A percentile compares a stretch with the other conserved stretches of the same genome.
phyloP scores from a whole-genome alignment of 2,329 filamentous ascomycete species.

The Cladosporium sp. region DNA sequence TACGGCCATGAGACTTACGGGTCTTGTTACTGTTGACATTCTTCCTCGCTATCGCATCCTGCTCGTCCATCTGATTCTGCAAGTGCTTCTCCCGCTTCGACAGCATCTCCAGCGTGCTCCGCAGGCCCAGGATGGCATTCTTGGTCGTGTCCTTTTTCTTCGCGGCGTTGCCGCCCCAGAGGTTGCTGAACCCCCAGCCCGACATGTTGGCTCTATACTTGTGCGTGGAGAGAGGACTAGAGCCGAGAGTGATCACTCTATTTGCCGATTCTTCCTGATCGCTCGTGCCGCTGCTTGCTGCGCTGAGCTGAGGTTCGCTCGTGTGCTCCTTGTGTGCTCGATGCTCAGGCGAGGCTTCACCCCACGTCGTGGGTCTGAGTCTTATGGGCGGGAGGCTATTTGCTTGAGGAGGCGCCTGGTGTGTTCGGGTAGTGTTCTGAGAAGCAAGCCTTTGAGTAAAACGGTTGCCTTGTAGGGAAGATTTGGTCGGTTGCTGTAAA shows the following conservation, averaged over 20 bases:
- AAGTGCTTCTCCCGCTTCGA: constrained; percentile 93
- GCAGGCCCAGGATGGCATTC: constrained; percentile 86
- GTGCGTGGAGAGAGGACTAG: neutral
- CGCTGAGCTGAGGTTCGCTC: no score
- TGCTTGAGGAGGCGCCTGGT: neutral
- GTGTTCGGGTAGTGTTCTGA: no score
- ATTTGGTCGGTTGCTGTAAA: neutral
- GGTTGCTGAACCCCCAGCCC: constrained; percentile 57
- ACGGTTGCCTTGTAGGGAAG: neutral
- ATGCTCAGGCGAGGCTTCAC: constrained; percentile 1
- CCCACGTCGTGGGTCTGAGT: constrained; percentile 7
- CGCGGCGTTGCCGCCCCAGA: constrained; percentile 83
- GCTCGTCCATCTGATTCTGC: constrained; percentile 87
- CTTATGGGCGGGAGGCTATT: neutral
- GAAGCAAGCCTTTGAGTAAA: neutral
- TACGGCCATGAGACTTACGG: neutral
- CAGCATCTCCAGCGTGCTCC: constrained; percentile 92
- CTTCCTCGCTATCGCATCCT: constrained; percentile 84
- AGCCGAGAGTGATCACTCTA: neutral
- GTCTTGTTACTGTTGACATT: constrained; percentile 78
- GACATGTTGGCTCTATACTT: constrained; percentile 15
- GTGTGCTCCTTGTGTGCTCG: neutral
- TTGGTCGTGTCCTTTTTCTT: constrained; percentile 93
- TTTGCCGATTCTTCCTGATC: no score
- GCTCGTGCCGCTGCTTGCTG: no score